A percentile compares a stretch with the other conserved stretches of the same genome.
Conservation (phyloP, 768 basidiomycete species). For the Exidia glandulosa region DNA sequence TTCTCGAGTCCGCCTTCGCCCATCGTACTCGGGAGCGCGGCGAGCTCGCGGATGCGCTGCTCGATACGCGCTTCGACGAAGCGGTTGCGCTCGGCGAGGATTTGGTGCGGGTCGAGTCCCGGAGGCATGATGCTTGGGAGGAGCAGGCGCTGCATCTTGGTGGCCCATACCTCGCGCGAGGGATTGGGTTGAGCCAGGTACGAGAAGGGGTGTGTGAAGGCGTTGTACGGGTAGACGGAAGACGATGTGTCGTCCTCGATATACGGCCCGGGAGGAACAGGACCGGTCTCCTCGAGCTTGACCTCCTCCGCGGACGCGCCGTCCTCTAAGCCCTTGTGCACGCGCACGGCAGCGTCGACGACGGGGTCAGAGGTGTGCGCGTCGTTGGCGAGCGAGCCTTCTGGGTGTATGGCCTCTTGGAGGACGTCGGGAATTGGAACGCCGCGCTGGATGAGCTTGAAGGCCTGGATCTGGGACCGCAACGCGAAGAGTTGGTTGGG, state of each 20-base stretch:
- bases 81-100: constrained; percentile 84
- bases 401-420: constrained; percentile 48
- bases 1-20: constrained; percentile 63
- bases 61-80: constrained; percentile 82
- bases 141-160: constrained; percentile 67
- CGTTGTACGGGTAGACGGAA: constrained; percentile 85
- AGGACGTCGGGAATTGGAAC: constrained; percentile 57
- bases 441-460: constrained; percentile 57
- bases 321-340: constrained; percentile 40
- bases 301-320: constrained; percentile 27
- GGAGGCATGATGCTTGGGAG: constrained; percentile 84
- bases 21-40: constrained; percentile 65
- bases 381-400: constrained; percentile 42
- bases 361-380: constrained; percentile 46
- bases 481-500: constrained; percentile 62
- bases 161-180: constrained; percentile 47
- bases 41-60: constrained; percentile 82
- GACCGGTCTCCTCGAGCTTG: constrained; percentile 46
- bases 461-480: constrained; percentile 76
- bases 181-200: constrained; percentile 65
- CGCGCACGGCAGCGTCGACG: constrained; percentile 65
- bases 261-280: constrained; percentile 62
- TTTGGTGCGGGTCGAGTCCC: constrained; percentile 85
- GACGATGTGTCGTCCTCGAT: constrained; percentile 73
- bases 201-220: constrained; percentile 58